Base-by-base conservation (phyloP, 352 stramenopile genomes). In the Phytopythium cucurbitacearum region DNA sequence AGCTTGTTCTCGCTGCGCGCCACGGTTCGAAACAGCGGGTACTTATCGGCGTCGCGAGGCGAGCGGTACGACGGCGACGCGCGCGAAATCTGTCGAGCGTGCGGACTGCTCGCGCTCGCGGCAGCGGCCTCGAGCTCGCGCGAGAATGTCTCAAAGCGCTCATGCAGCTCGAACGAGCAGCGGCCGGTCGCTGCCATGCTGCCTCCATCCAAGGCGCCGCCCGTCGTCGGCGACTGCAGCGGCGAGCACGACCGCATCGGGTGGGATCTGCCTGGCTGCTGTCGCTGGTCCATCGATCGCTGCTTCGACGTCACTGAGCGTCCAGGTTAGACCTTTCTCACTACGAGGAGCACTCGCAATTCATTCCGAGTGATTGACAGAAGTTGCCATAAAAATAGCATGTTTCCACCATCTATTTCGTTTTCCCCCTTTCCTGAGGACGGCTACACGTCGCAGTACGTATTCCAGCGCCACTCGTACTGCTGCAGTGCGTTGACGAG, bases 401-500 rank as follows among this genome's bases (percentile, higher is more conserved):
- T 28, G 21, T 28, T 28, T 28, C 21, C 21, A 28, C 21, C 21
- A 28, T 28, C 21, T 28, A 28, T 28, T 28, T n/a, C n/a, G n/a
- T n/a, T n/a, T n/a, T n/a, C n/a, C 21, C 21, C 21, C 1, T 2
- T 28, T 28, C 21, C 21, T 28, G 21, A 28, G 21, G 21, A 28
- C 21, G 21, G 21, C 21, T 28, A 91, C 55, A 75, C 72, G 35
- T 91, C 71, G 57, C 84, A 94, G 42, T 83, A 69, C 28, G 77
- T 91, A 56, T 91, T 83, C 76, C 77, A 90, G 47, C 84, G 84
- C 84, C 84, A 94, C 66, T 92, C 71, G 59, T 91, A 91, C 50
- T 94, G 81, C 65, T 91, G 79, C 59, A 94, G 65, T 11, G 80
- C 71, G 59, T 91, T 93, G 49, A 69, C 67, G 55, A 92, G 91